Evolutionary conservation across 176 grass and related monocot genomes (phyloP).

Genomic region (Oryza australiensis): DNA sequence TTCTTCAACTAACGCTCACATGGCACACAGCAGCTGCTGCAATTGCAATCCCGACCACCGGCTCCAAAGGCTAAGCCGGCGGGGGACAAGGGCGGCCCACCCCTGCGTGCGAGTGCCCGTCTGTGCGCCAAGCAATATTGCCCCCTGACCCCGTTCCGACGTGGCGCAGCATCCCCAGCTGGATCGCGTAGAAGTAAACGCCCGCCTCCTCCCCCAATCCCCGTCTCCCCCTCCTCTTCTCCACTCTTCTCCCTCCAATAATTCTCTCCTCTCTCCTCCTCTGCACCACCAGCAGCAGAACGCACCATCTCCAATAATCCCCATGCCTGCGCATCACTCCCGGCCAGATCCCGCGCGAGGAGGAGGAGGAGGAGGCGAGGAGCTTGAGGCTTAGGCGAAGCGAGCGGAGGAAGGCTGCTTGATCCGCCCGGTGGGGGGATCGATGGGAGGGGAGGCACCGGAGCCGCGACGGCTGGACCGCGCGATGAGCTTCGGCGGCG

Average conservation of each 20-base stretch:
- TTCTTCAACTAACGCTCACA: conserved; percentile 19
- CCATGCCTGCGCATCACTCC: conserved; percentile 27
- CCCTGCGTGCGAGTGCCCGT: background rate
- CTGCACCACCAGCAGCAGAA: conserved; percentile 18
- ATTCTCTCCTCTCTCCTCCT: conserved; percentile 14
- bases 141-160: conserved; percentile 30
- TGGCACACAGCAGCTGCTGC: conserved; percentile 11
- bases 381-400: background rate
- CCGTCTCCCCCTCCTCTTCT: background rate
- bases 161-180: conserved; percentile 52
- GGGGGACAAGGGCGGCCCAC: conserved; percentile 19
- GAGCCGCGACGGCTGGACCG: conserved; percentile 41
- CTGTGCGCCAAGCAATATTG: conserved; percentile 38
- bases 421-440: background rate
- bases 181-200: conserved; percentile 48
- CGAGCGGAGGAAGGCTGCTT: background rate
- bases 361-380: background rate
- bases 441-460: conserved; percentile 59
- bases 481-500: conserved; percentile 37
- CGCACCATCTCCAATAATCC: background rate
- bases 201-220: conserved; percentile 11
- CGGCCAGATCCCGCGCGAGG: conserved; percentile 35
- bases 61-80: background rate
- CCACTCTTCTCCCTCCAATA: conserved; percentile 43
- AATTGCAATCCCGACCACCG: background rate